Evolutionary conservation across 2,329 filamentous ascomycete species (phyloP).

Genomic region (Fusarium torreyae): DNA sequence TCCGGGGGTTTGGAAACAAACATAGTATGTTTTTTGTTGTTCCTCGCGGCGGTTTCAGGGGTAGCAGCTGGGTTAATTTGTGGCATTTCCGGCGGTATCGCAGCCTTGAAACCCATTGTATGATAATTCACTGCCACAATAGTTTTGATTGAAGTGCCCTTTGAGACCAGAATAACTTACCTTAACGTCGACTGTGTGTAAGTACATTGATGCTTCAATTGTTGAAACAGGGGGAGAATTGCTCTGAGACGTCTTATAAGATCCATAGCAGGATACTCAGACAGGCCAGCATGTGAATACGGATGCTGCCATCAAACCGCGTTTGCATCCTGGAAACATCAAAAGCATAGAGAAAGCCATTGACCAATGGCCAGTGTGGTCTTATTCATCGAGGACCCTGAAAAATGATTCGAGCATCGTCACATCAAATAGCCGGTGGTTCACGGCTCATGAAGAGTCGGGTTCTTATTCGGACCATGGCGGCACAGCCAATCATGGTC

Average conservation of each 20-base stretch:
- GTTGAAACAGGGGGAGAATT: neutral
- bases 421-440: conserved; percentile 33
- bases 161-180: neutral
- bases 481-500: conserved; percentile 32
- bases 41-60: conserved; percentile 19
- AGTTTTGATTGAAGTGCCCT: no score
- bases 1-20: conserved; percentile 38
- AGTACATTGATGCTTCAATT: neutral
- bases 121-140: neutral
- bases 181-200: neutral
- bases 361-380: conserved; percentile 45
- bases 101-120: neutral
- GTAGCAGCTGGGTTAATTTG: neutral
- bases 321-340: conserved; percentile 4
- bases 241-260: neutral
- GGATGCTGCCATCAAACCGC: conserved; percentile 7
- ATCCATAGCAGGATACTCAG: neutral
- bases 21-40: conserved; percentile 32
- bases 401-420: conserved; percentile 46
- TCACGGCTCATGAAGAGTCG: conserved; percentile 36
- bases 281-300: conserved; percentile 33
- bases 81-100: conserved; percentile 19
- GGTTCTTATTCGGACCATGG: conserved; percentile 49
- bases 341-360: conserved; percentile 24
- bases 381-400: conserved; percentile 50